Evolutionary conservation across 257 asterid genomes (phyloP), one percentile per base, ranked within the genome.

Genomic region (Apocynum venetum): DNA sequence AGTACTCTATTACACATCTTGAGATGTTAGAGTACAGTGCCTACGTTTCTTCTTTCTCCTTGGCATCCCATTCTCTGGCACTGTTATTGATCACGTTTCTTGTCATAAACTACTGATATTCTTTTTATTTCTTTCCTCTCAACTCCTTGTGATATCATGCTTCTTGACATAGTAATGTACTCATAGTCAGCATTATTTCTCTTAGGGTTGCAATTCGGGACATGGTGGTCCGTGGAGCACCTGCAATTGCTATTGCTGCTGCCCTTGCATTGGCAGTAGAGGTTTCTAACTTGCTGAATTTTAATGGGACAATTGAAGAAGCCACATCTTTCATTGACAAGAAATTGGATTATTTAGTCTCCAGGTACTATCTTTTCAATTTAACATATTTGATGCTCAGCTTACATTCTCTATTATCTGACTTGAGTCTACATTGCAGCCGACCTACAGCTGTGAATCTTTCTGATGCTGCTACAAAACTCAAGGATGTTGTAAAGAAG

Each of bases 221-320:
- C 71, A 95, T 95, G 99, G 99, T 95, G 79, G 99, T 95, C 82
- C 99, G 98, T 66, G 98, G 99, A 74, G 99, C 99, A 57, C 99
- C 99, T 67, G 98, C 99, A 61, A 93, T 93, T 82, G 99, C 98
- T 79, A 91, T 95, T 76, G 92, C 98, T 68, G 99, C 99, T 72
- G 94, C 97, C 51, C 98, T 95, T 63, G 85, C 98, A 57, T 87
- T 95, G 86, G 97, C 99, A 3, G 94, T 95, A 8, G 99, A 95
- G 87, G 92, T 86, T 80, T 87, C 89, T 77, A 89, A 83, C 77
- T 69, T 88, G 69, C 84, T 78, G 81, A 77, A 77, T 43, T 93
- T 86, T 79, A 80, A 79, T 70, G 96, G 96, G 79, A 76, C 91
- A 56, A 69, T 97, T 80, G 68, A 72, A 57, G 97, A 93, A 57